Evolutionary conservation across 2,329 filamentous ascomycete genomes (phyloP), one percentile per base, ranked within the genome.

Genomic region (Plectosphaerella cucumerina): DNA sequence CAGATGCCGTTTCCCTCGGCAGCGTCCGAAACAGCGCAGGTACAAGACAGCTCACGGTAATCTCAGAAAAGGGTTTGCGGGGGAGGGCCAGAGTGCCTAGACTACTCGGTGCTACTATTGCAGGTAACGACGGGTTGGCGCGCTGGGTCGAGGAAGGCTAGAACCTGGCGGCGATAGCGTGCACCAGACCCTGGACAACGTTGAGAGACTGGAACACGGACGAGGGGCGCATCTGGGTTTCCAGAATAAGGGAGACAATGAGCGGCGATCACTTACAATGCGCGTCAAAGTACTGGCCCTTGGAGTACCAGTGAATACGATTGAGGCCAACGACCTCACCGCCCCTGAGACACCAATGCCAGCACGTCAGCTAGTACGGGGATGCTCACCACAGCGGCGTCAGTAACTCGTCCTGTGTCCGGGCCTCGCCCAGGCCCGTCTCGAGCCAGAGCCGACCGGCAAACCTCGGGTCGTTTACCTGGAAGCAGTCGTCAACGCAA

Each of bases 241-340:
- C 26, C 9, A 31, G 26, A 9, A 31, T 11, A 31, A 31, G 26
- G 26, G 26, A 31, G 26, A 31, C 26, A 31, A 31, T 8, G 26
- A 31, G 8, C 26, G 26, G 4, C 26, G 26, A 15, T 18, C 14
- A 56, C 86, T 61, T 80, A 93, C 90, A 97, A 66, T 97, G 93
- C 60, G 89, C 86, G 63, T 91, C 91, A 65, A 97, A 97, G 66
- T 92, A 96, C 65, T 97, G 91, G 0, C 89, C 90, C 57, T 86
- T 82, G 1, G 79, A 81, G 68, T 97, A 97, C 20, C 92, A 82
- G 70, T 97, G 97, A 26, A 97, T 82, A 33, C 93, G 80, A 67
- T 90, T 96, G 53, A 97, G 70, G 0, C 91, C 91, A n/a, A 95
- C 71, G 1, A 89, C 83, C 47, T 90, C 80, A 26, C 91, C 91